Conservation (phyloP, 1,284 basidiomycete species). For the Ceratobasidium sp. region DNA sequence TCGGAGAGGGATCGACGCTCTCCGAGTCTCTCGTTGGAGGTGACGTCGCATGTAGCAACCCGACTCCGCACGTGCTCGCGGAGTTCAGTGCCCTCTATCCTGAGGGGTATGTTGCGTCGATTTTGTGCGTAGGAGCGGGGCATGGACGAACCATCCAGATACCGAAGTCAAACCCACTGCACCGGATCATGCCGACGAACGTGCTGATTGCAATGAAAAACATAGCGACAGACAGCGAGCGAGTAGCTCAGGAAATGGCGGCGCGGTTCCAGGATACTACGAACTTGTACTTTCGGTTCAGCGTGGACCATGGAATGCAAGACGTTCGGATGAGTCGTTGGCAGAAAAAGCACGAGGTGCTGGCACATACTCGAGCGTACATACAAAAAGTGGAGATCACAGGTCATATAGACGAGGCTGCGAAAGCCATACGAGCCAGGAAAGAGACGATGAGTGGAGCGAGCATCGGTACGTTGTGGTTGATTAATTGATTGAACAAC, state of each 20-base stretch:
- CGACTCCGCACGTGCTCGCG: not conserved
- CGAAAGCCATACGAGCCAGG: not conserved
- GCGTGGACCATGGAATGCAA: too few relatives aligned
- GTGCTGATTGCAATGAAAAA: not conserved
- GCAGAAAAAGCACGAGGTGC: not conserved
- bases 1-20: not conserved
- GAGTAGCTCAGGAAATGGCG: slow-evolving; percentile 10
- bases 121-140: slow-evolving; percentile 20
- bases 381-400: not conserved
- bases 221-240: slow-evolving; percentile 7
- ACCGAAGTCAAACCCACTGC: not conserved
- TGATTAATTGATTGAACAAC: too few relatives aligned
- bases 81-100: slow-evolving; percentile 12
- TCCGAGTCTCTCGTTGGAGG: slow-evolving; percentile 11
- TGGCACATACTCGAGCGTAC: slow-evolving; percentile 17
- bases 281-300: too few relatives aligned
- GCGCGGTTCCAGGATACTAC: too few relatives aligned
- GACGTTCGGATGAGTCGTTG: not conserved
- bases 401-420: not conserved
- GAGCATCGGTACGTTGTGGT: not conserved
- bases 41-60: slow-evolving; percentile 31
- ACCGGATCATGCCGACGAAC: not conserved
- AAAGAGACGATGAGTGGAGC: not conserved
- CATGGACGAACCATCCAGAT: not conserved
- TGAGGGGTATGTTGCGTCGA: not conserved